Percentiles rank a stretch among this genome's conserved stretches.
Evolutionary conservation across 2,329 filamentous ascomycete species (phyloP).

Genomic region (Malbranchea cinnamomea): DNA sequence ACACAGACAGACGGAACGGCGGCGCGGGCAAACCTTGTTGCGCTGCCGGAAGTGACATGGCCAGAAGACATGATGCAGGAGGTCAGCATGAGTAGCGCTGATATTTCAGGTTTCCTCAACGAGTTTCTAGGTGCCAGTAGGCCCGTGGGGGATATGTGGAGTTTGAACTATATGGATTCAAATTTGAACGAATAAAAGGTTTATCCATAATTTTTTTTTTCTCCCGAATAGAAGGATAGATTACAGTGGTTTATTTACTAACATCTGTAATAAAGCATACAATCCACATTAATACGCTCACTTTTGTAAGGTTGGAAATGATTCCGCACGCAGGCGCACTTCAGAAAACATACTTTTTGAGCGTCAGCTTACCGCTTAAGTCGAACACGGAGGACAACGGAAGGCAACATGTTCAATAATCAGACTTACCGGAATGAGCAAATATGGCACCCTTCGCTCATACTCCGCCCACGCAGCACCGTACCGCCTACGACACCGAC

Average conservation of each 20-base stretch:
- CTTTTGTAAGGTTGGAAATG: no score
- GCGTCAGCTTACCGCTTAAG: no score
- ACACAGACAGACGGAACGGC: no score
- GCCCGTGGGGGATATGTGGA: slow-evolving; percentile 15
- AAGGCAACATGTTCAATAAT: background rate
- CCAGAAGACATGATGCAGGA: slow-evolving; percentile 13
- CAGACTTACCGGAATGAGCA: slow-evolving; percentile 59
- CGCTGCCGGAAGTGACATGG: slow-evolving; percentile 14
- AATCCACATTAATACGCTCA: no score
- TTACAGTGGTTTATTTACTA: no score
- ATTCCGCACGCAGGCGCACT: no score
- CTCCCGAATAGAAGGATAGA: background rate
- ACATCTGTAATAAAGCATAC: no score
- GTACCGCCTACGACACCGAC: slow-evolving; percentile 61
- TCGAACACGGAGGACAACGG: background rate
- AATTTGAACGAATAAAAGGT: no score
- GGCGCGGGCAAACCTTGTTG: slow-evolving; percentile 11
- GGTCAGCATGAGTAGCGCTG: slow-evolving; percentile 12
- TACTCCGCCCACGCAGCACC: slow-evolving; percentile 75
- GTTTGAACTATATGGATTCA: slow-evolving; percentile 2
- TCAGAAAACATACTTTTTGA: slow-evolving; percentile 3
- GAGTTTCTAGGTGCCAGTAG: slow-evolving; percentile 16
- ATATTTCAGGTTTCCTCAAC: slow-evolving; percentile 16
- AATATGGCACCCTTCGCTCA: slow-evolving; percentile 60
- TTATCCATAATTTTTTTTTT: no score